These are phyloP conservation scores for Solanum chaucha DNA, from an alignment of 257 asterid species.

Conservation along the genomic window DNA sequence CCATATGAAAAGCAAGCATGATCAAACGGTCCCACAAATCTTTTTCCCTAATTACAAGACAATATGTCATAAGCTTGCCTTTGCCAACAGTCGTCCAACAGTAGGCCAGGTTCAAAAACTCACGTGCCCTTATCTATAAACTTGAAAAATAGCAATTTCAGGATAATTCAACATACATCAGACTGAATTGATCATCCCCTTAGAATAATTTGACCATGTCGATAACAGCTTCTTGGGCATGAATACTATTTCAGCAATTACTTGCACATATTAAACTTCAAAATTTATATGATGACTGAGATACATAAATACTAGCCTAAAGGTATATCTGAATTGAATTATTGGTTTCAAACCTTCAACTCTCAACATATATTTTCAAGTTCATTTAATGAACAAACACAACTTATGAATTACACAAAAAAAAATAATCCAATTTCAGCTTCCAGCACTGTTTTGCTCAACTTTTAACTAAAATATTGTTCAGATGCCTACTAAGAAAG, in stretches of 20 bases:
- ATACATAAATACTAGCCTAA: background rate
- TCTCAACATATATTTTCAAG: background rate
- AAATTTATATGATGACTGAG: background rate
- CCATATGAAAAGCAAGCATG: background rate
- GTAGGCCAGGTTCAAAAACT: background rate
- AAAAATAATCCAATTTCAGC: background rate
- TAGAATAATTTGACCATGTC: background rate
- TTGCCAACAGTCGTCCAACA: background rate
- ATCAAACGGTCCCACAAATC: background rate
- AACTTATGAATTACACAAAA: background rate
- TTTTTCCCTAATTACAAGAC: background rate
- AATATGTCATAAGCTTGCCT: background rate
- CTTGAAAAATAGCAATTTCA: background rate
- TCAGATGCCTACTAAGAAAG: background rate
- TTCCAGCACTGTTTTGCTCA: background rate
- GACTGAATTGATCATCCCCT: background rate
- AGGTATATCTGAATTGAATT: background rate
- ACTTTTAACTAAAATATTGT: background rate
- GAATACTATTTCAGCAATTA: background rate
- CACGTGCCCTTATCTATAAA: background rate
- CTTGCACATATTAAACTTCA: background rate
- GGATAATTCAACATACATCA: background rate
- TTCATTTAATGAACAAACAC: background rate
- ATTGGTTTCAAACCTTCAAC: background rate
- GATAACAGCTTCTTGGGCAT: background rate